Conservation (phyloP, 768 basidiomycete species). For the Lactarius deliciosus region DNA sequence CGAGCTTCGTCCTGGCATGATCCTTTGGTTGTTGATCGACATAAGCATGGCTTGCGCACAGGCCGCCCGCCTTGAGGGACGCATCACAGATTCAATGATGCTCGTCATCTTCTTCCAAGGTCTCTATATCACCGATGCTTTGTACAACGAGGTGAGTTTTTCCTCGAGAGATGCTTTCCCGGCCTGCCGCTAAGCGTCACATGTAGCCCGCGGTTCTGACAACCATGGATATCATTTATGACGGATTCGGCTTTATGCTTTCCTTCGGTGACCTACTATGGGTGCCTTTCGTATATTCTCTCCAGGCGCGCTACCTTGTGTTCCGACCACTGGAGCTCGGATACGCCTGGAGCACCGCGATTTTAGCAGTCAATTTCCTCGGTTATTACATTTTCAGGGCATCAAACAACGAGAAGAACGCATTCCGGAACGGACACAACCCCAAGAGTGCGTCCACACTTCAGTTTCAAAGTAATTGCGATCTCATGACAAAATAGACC, state of each 20-base stretch:
- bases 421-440: slow-evolving; percentile 91
- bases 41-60: slow-evolving; percentile 92
- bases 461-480: background rate
- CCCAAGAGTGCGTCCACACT: slow-evolving; percentile 67
- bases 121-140: slow-evolving; percentile 81
- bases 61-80: slow-evolving; percentile 72
- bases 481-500: slow-evolving; percentile 46
- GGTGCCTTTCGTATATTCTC: slow-evolving; percentile 92
- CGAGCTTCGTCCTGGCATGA: slow-evolving; percentile 87
- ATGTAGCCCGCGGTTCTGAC: slow-evolving; percentile 83
- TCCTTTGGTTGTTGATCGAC: slow-evolving; percentile 89
- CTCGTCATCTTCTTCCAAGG: slow-evolving; percentile 83
- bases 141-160: slow-evolving; percentile 81
- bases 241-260: slow-evolving; percentile 99
- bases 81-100: slow-evolving; percentile 88
- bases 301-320: slow-evolving; percentile 95
- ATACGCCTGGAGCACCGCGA: slow-evolving; percentile 49
- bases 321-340: slow-evolving; percentile 83
- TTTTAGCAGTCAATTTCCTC: slow-evolving; percentile 61
- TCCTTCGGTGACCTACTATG: slow-evolving; percentile 87
- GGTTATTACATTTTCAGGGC: slow-evolving; percentile 92
- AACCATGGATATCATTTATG: slow-evolving; percentile 96
- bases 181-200: background rate
- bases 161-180: background rate
- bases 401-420: slow-evolving; percentile 92